These are phyloP conservation scores for Centrapalus pauciflorus DNA, from an alignment of 129 eudicot species.

Conservation along the genomic window DNA sequence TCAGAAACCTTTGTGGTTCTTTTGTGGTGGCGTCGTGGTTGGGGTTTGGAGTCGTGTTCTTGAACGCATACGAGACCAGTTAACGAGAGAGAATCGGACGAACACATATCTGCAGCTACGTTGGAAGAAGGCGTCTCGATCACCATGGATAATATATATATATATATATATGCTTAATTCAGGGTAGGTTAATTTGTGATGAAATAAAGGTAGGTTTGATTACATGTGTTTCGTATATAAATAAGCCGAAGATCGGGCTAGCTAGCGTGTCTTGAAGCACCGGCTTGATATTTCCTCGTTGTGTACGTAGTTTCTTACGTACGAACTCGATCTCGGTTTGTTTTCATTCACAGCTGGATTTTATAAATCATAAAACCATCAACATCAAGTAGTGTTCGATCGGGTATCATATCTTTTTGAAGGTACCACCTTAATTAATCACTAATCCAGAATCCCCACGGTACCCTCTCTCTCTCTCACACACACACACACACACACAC, in stretches of 20 bases:
- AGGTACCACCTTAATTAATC: no score
- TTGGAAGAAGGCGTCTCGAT: constrained; percentile 25
- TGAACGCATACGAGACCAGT: constrained; percentile 28
- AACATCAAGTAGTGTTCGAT: no score
- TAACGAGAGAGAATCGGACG: constrained; percentile 28
- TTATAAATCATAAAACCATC: no score
- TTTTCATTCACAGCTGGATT: no score
- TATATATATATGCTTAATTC: no score
- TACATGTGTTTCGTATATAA: neutral
- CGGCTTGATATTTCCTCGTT: no score
- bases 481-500: no score
- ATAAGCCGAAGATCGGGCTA: constrained; percentile 9
- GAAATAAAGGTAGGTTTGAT: neutral
- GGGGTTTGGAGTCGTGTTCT: constrained; percentile 5
- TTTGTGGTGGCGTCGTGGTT: neutral
- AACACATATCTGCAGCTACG: constrained; percentile 18
- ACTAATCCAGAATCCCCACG: no score
- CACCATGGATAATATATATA: constrained; percentile 11
- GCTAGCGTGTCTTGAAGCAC: constrained; percentile 7
- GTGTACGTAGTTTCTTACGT: no score
- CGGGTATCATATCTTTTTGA: no score
- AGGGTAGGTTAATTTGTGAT: neutral
- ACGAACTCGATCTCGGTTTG: no score
- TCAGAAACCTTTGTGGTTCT: constrained; percentile 23
- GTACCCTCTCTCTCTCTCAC: no score